Evolutionary conservation across 1,284 basidiomycete species (phyloP).

Genomic region (Malassezia vespertilionis): DNA sequence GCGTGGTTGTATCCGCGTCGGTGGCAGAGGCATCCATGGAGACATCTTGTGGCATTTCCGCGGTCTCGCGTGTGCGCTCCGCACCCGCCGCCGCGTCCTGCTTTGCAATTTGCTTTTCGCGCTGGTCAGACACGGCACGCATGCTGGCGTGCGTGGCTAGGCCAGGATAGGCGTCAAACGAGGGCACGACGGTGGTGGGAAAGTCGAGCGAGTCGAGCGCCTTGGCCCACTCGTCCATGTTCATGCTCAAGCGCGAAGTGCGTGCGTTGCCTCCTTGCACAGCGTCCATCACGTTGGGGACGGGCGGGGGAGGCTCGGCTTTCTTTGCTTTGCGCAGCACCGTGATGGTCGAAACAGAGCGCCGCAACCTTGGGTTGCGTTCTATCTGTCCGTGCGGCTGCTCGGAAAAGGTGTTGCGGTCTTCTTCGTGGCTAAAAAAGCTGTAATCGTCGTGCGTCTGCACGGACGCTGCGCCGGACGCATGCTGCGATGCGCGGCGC

Average conservation of each 20-base stretch:
- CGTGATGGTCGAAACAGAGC: slow-evolving; percentile 15
- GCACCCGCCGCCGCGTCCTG: background rate
- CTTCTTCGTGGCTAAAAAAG: too few relatives aligned
- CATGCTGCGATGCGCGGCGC: slow-evolving; percentile 1
- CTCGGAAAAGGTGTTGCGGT: too few relatives aligned
- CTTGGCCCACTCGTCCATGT: slow-evolving; percentile 3
- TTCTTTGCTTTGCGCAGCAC: slow-evolving; percentile 7
- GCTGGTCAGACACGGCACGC: background rate
- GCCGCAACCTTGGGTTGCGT: slow-evolving; percentile 2
- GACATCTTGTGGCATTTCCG: too few relatives aligned
- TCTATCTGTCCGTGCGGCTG: too few relatives aligned
- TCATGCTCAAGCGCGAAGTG: background rate
- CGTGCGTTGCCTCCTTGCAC: background rate
- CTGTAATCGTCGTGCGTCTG: too few relatives aligned
- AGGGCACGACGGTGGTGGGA: slow-evolving; percentile 1
- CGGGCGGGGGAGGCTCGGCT: background rate
- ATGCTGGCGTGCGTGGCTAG: background rate
- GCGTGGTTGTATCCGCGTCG: background rate
- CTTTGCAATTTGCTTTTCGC: background rate
- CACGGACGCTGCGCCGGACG: background rate
- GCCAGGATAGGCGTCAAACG: slow-evolving; percentile 1
- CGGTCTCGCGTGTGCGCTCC: background rate
- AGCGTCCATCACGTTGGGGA: background rate
- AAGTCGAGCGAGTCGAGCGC: slow-evolving; percentile 11
- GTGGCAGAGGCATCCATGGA: background rate